These are phyloP conservation scores for Trichoderma virens DNA, from an alignment of 495 filamentous ascomycete genomes.

Conservation along the genomic window DNA sequence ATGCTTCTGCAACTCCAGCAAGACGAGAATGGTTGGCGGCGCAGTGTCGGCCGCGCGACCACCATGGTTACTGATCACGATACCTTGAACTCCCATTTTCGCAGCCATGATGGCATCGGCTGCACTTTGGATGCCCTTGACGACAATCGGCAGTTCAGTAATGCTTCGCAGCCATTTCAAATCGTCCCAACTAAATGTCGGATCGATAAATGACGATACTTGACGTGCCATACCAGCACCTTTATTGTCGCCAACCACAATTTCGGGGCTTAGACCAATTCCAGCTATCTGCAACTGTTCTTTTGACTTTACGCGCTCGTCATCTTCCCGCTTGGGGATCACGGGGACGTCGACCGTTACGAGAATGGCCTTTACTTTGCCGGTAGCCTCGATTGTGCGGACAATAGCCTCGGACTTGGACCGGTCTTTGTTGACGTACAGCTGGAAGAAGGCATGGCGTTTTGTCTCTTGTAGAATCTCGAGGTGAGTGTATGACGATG, in stretches of 20 bases:
- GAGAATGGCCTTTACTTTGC: slow-evolving; percentile 49
- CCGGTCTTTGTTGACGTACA: slow-evolving; percentile 66
- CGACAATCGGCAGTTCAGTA: slow-evolving; percentile 42
- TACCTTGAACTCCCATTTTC: slow-evolving; percentile 49
- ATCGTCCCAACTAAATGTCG: slow-evolving; percentile 63
- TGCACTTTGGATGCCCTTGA: slow-evolving; percentile 59
- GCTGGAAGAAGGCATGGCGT: slow-evolving; percentile 42
- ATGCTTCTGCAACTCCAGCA: slow-evolving; percentile 57
- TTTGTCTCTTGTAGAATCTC: slow-evolving; percentile 42
- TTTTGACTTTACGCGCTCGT: slow-evolving; percentile 45
- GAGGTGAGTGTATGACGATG: slow-evolving; percentile 52
- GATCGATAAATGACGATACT: slow-evolving; percentile 59
- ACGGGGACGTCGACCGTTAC: slow-evolving; percentile 54
- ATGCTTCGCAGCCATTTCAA: slow-evolving; percentile 40
- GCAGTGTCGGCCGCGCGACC: slow-evolving; percentile 60
- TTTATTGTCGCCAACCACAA: slow-evolving; percentile 43
- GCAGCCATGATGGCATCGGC: slow-evolving; percentile 52
- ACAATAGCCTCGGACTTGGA: slow-evolving; percentile 52
- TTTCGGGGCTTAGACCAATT: neutral
- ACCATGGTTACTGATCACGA: slow-evolving; percentile 62
- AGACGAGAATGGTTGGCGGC: slow-evolving; percentile 50
- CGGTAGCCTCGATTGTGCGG: slow-evolving; percentile 46
- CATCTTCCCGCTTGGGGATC: slow-evolving; percentile 46
- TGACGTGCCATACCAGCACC: slow-evolving; percentile 57
- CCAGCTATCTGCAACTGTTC: slow-evolving; percentile 16